Evolutionary conservation across 768 basidiomycete species (phyloP).

Genomic region (Podaxis sp.): DNA sequence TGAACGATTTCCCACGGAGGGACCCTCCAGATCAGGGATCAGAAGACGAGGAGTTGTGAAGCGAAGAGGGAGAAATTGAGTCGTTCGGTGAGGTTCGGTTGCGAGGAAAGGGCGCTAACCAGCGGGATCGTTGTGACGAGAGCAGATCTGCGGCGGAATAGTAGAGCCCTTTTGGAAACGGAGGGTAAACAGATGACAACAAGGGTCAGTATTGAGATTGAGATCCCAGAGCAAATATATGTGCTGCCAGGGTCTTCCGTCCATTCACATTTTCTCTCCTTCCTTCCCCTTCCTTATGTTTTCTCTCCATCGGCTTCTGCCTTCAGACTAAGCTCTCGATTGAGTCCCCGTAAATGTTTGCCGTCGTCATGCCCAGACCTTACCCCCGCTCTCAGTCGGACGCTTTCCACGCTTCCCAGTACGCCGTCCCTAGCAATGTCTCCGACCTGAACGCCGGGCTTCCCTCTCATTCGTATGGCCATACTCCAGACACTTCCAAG

Average conservation of each 20-base stretch:
- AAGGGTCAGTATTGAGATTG: neutral
- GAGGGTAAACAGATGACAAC: conserved; percentile 21
- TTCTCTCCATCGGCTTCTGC: neutral
- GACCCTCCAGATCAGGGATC: neutral
- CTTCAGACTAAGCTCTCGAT: neutral
- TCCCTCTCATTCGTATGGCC: neutral
- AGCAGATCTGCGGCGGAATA: neutral
- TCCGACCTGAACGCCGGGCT: neutral
- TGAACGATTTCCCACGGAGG: neutral
- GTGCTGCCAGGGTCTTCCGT: conserved; percentile 5
- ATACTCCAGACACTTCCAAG: neutral
- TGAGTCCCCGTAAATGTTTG: neutral
- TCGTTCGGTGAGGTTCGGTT: neutral
- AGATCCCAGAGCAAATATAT: conserved; percentile 5
- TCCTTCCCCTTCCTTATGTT: neutral
- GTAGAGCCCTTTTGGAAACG: conserved; percentile 10
- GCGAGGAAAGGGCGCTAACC: neutral
- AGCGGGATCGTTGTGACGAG: neutral
- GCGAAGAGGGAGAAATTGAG: neutral
- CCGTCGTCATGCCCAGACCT: neutral
- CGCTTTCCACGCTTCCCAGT: neutral
- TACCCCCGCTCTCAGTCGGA: neutral
- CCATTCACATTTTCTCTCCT: neutral
- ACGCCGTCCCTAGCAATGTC: neutral
- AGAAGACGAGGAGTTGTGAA: neutral